These are phyloP conservation scores for Coemansia sp. DNA, from an alignment of 192 early-diverging fungal genomes.

Conservation along the genomic window DNA sequence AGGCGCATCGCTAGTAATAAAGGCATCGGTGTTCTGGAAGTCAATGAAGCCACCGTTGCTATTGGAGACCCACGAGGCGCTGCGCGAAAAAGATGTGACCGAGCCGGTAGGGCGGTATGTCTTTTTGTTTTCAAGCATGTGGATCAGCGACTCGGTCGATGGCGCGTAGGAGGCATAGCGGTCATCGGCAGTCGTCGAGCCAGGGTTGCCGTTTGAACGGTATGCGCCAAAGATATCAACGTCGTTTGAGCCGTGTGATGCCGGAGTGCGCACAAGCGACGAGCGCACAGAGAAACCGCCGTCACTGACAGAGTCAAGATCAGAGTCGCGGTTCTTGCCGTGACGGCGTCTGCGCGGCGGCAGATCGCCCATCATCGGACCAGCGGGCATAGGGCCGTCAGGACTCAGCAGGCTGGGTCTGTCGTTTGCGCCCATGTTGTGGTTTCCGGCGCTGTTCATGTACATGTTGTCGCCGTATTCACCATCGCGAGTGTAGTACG, in stretches of 20 bases:
- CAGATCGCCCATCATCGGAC: conserved; percentile 51
- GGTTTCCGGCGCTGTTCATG: conserved; percentile 24
- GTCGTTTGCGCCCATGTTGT: conserved; percentile 22
- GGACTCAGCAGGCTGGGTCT: conserved; percentile 51
- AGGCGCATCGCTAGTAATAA: conserved; percentile 49
- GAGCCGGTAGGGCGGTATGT: conserved; percentile 59
- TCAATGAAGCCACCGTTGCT: conserved; percentile 55
- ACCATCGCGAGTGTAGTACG: conserved; percentile 56
- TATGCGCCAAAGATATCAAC: conserved; percentile 59
- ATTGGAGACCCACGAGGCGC: conserved; percentile 60
- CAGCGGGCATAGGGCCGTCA: conserved; percentile 51
- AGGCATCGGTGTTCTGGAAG: conserved; percentile 56
- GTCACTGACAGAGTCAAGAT: conserved; percentile 58
- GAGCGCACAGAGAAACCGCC: conserved; percentile 59
- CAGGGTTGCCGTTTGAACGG: conserved; percentile 36
- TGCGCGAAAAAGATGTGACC: conserved; percentile 61
- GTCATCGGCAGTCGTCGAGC: conserved; percentile 57
- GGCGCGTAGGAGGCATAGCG: conserved; percentile 72
- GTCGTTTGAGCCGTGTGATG: conserved; percentile 53
- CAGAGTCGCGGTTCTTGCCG: conserved; percentile 54
- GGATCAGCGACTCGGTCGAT: conserved; percentile 69
- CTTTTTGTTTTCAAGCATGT: conserved; percentile 68
- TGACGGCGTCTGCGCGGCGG: conserved; percentile 52
- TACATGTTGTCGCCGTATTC: conserved; percentile 51
- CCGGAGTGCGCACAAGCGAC: conserved; percentile 60